These are phyloP conservation scores for Agaricus blazei DNA, from an alignment of 768 basidiomycete species.

Conservation along the genomic window DNA sequence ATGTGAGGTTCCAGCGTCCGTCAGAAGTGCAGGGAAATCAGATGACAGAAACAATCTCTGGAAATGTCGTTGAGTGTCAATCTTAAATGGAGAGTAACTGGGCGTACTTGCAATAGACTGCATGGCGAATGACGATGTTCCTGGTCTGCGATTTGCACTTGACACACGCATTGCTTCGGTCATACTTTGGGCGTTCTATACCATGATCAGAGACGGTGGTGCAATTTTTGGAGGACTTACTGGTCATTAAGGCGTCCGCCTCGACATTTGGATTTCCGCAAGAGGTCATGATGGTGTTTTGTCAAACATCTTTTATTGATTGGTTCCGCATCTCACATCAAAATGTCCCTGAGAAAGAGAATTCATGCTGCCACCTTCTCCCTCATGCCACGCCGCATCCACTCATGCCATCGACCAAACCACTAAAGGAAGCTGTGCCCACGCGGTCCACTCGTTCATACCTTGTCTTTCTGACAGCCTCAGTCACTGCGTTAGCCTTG, in stretches of 20 bases:
- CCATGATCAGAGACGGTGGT: constrained; percentile 1
- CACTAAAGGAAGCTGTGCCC: background rate
- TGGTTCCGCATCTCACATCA: no score
- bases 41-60: constrained; percentile 55
- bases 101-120: constrained; percentile 79
- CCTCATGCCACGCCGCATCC: no score
- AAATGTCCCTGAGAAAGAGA: no score
- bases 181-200: constrained; percentile 61
- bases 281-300: constrained; percentile 24
- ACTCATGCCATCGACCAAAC: constrained; percentile 5
- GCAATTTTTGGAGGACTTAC: constrained; percentile 32
- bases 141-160: constrained; percentile 66
- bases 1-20: constrained; percentile 59
- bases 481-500: background rate
- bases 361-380: no score
- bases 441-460: background rate
- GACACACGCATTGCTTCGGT: constrained; percentile 63
- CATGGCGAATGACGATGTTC: constrained; percentile 71
- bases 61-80: background rate
- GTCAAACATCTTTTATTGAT: background rate
- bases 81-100: background rate
- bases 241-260: constrained; percentile 59
- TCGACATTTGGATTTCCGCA: constrained; percentile 65
- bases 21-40: constrained; percentile 60
- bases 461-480: background rate